Evolutionary conservation across 306 rosid genomes (phyloP), one percentile per base, ranked within the genome.

Genomic region (Hippophae rhamnoides): DNA sequence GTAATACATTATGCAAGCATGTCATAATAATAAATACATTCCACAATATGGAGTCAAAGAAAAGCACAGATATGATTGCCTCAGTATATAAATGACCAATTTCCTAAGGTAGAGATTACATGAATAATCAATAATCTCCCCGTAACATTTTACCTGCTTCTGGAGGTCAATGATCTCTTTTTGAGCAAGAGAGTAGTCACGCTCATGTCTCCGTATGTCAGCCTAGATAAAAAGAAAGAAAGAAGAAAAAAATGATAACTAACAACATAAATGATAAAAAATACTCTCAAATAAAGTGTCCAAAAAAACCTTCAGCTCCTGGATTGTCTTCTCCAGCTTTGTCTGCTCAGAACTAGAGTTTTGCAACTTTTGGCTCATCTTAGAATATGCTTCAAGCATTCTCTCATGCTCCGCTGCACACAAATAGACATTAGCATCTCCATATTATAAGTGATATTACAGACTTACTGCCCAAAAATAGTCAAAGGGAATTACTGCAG

Each of bases 331-430:
- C 86, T 92, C 93, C 55, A 82, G 57, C 63, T 72, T 69, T 14
- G 74, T 74, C 72, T 80, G 88, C 57, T 82, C 93, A 50, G 76
- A 68, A 41, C 68, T 61, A 7, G 90, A 83, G 68, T 78, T 62
- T 66, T 83, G 90, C 81, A 92, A 71, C 72, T 80, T 92, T 50
- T 82, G 87, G 79, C 82, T 78, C 82, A 92, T 73, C 77, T 68
- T 14, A 60, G 90, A 83, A 73, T 92, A 92, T 45, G 99, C 81
- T 60, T 85, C 93, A 47, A 64, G 77, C 81, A 88, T 85, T 81
- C 83, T 83, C 72, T 88, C 93, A 77, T 92, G 96, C 64, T 92
- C 96, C 65, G 59, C 99, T 92, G 85, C 82, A 83, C 25, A 47
- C 58, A 66, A 7, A 60, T 41, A 55, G 69, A 14, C 59, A 66